Conservation (phyloP, 148 eudicot genomes). For the Talinum fruticosum region DNA sequence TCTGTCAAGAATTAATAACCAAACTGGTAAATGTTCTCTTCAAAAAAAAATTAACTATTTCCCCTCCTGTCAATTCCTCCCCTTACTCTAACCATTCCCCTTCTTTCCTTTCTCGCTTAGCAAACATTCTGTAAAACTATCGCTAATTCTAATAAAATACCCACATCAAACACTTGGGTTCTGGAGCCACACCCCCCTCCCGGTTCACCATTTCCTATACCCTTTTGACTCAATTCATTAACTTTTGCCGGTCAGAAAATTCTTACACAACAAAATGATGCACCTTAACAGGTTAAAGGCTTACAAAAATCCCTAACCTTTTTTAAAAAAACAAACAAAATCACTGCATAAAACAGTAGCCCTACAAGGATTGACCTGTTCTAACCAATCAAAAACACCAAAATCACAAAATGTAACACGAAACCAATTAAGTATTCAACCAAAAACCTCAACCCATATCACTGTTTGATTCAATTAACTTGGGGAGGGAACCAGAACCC, state of each 20-base stretch:
- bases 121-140: not conserved
- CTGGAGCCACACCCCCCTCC: not conserved
- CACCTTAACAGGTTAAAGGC: not conserved
- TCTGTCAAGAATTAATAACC: not conserved
- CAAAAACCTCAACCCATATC: not conserved
- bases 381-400: slow-evolving; percentile 2
- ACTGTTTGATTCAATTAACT: not conserved
- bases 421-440: slow-evolving; percentile 8
- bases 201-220: not conserved
- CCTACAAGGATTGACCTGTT: not conserved
- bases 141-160: not conserved
- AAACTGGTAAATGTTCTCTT: not conserved
- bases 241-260: not conserved
- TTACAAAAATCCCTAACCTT: not conserved
- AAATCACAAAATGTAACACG: not conserved
- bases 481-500: not conserved
- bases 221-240: not conserved
- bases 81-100: too few species aligned
- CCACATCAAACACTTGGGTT: not conserved
- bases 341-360: not conserved
- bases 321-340: not conserved
- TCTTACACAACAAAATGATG: not conserved
- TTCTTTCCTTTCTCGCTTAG: not conserved
- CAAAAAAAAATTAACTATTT: too few species aligned
- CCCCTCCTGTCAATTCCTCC: too few species aligned